Evolutionary conservation across 176 grass and related monocot species (phyloP).

Genomic region (sorghum (Sorghum bicolor)): Sorghum_bicolor_NCBIv3 NC_012870.2:9153001-9153500

Average conservation of each 20-base stretch:
- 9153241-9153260: background rate
- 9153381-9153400: conserved; percentile 59
- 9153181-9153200: conserved; percentile 57
- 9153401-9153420: conserved; percentile 47
- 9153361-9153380: conserved; percentile 55
- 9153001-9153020: background rate
- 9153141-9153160: conserved; percentile 25
- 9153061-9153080: background rate
- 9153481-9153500: conserved; percentile 54
- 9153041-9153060: background rate
- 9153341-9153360: conserved; percentile 55
- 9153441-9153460: conserved; percentile 54
- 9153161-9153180: conserved; percentile 22
- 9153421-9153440: conserved; percentile 52
- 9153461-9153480: conserved; percentile 60
- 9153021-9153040: conserved; percentile 20
- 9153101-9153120: background rate
- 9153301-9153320: background rate
- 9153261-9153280: conserved; percentile 34
- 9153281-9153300: conserved; percentile 35
- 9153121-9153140: conserved; percentile 43
- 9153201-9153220: background rate
- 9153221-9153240: conserved; percentile 28
- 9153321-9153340: conserved; percentile 61
- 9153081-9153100: conserved; percentile 19